Evolutionary conservation across 176 grass and related monocot genomes (phyloP).

Genomic region (Juncus inflexus): DNA sequence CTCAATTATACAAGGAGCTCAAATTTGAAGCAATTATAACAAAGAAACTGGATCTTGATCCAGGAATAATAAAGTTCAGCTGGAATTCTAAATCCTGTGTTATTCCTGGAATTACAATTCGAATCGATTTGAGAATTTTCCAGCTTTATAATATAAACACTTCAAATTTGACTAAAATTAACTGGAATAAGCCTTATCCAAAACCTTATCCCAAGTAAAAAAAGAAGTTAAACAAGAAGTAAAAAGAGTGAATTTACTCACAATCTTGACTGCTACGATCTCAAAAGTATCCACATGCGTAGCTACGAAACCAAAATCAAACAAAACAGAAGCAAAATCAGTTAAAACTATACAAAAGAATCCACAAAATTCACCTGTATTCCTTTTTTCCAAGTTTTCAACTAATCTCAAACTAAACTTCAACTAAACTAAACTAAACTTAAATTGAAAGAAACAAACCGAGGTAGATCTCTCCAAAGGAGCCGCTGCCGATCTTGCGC

Average conservation of each 20-base stretch:
- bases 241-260: slow-evolving; percentile 35
- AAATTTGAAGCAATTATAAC: neutral
- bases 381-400: no score
- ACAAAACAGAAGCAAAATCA: neutral
- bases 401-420: no score
- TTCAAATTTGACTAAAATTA: slow-evolving; percentile 3
- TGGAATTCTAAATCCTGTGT: neutral
- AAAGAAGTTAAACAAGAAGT: slow-evolving; percentile 9
- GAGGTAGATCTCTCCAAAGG: slow-evolving; percentile 91
- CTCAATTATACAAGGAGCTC: neutral
- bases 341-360: neutral
- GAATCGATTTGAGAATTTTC: neutral
- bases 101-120: no score
- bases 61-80: neutral
- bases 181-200: neutral
- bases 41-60: neutral
- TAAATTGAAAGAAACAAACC: slow-evolving; percentile 30
- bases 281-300: slow-evolving; percentile 91
- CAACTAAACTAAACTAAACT: slow-evolving; percentile 7
- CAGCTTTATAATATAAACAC: neutral
- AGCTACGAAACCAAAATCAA: slow-evolving; percentile 36
- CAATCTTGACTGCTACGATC: slow-evolving; percentile 96
- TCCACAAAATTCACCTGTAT: no score
- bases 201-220: slow-evolving; percentile 12
- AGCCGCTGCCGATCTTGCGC: slow-evolving; percentile 88